A percentile compares a stretch with the other conserved stretches of the same genome.
Evolutionary conservation across 1,139 yeast species (phyloP).

Genomic region (Kodamaea derodonti): DNA sequence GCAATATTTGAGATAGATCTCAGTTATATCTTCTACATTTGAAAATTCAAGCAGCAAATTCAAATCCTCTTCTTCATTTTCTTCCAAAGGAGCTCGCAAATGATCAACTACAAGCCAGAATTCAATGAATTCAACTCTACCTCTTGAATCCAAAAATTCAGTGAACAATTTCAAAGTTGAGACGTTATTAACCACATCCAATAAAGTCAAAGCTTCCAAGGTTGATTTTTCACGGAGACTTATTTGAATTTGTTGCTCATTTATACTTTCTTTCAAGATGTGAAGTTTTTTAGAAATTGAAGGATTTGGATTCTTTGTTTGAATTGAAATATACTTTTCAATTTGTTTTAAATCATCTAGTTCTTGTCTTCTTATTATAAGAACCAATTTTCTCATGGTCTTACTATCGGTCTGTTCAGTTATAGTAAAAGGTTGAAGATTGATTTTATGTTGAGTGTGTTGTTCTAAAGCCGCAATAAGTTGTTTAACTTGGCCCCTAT

Average conservation of each 20-base stretch:
- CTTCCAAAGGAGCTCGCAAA: constrained; percentile 71
- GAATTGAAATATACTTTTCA: constrained; percentile 17
- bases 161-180: constrained; percentile 48
- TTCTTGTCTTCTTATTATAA: neutral
- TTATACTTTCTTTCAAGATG: constrained; percentile 9
- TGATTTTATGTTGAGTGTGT: constrained; percentile 36
- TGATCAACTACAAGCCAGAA: constrained; percentile 68
- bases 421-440: constrained; percentile 8
- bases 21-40: constrained; percentile 42
- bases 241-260: constrained; percentile 8
- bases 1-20: constrained; percentile 8
- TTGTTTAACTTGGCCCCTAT: constrained; percentile 71
- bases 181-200: constrained; percentile 32
- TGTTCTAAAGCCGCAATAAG: constrained; percentile 67
- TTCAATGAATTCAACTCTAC: constrained; percentile 43
- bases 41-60: constrained; percentile 36
- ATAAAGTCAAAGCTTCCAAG: constrained; percentile 10
- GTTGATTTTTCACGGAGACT: constrained; percentile 4
- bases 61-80: constrained; percentile 24
- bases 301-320: constrained; percentile 11
- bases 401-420: constrained; percentile 26
- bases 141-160: constrained; percentile 52
- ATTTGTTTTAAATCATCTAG: constrained; percentile 22
- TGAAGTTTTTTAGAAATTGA: constrained; percentile 10
- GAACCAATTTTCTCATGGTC: constrained; percentile 30